Conservation (phyloP, 495 filamentous ascomycete species). For the Hypoxylon subgilvum region DNA sequence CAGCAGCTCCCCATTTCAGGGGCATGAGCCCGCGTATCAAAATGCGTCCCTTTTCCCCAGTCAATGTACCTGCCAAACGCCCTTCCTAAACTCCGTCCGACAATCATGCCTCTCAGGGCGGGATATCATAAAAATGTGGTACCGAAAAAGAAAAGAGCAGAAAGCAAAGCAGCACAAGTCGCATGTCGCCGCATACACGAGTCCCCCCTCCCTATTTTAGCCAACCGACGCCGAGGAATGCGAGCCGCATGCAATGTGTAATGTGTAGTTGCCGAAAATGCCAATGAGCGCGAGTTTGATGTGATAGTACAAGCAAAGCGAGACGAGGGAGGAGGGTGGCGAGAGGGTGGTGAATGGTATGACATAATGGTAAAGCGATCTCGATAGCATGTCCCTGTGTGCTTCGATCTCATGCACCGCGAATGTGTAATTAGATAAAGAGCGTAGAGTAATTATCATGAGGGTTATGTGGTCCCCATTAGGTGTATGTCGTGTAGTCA, state of each 20-base stretch:
- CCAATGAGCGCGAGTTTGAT: constrained; percentile 16
- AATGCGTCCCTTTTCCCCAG: no score
- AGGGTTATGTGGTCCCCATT: no score
- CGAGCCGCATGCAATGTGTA: not conserved
- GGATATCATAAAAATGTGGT: constrained; percentile 28
- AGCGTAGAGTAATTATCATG: no score
- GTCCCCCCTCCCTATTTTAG: not conserved
- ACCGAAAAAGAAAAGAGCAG: not conserved
- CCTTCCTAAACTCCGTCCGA: no score
- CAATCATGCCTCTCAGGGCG: constrained; percentile 1
- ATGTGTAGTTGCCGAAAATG: constrained; percentile 5
- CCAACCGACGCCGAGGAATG: not conserved
- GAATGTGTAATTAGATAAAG: not conserved
- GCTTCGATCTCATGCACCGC: not conserved
- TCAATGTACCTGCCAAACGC: no score
- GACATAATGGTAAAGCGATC: not conserved
- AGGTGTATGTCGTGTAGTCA: no score
- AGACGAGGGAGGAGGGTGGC: not conserved
- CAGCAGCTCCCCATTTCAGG: no score
- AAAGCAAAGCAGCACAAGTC: not conserved
- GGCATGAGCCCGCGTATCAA: no score
- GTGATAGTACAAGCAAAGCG: constrained; percentile 2
- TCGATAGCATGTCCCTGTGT: not conserved
- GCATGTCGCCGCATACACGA: not conserved
- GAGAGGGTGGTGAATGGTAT: no score